phyloP scores from a whole-genome alignment of 495 filamentous ascomycete genomes.

The Neurospora sp. region DNA sequence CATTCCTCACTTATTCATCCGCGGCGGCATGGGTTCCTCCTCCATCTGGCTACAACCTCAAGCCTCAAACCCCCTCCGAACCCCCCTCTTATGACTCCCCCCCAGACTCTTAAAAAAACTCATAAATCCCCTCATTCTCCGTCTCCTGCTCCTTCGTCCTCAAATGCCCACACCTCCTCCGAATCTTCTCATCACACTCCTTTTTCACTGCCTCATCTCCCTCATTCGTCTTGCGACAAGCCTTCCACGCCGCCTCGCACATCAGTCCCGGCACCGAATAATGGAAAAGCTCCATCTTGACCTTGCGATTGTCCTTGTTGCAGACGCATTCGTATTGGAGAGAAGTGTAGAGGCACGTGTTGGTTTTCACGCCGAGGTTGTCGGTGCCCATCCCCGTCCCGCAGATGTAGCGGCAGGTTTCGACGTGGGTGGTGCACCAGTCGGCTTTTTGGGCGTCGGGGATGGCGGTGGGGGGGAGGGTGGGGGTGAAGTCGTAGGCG shows the following conservation, averaged over 20 bases:
- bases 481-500: not conserved
- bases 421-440: not conserved
- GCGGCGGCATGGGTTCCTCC: too few relatives aligned
- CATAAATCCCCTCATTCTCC: not conserved
- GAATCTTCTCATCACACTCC: not conserved
- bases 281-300: not conserved
- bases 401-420: not conserved
- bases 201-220: not conserved
- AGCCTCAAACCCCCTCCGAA: too few relatives aligned
- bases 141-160: not conserved
- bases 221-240: not conserved
- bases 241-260: not conserved
- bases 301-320: not conserved
- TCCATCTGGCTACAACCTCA: too few relatives aligned
- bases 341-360: fast-evolving
- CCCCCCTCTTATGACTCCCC: not conserved
- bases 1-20: too few relatives aligned
- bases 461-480: not conserved
- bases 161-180: not conserved
- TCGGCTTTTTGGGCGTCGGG: not conserved
- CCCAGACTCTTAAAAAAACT: not conserved
- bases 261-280: not conserved
- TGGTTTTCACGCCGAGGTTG: fast-evolving
- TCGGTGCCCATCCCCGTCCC: not conserved
- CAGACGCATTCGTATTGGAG: not conserved